phyloP scores from a whole-genome alignment of 495 filamentous ascomycete genomes.

The Pyronema omphalodes region DNA sequence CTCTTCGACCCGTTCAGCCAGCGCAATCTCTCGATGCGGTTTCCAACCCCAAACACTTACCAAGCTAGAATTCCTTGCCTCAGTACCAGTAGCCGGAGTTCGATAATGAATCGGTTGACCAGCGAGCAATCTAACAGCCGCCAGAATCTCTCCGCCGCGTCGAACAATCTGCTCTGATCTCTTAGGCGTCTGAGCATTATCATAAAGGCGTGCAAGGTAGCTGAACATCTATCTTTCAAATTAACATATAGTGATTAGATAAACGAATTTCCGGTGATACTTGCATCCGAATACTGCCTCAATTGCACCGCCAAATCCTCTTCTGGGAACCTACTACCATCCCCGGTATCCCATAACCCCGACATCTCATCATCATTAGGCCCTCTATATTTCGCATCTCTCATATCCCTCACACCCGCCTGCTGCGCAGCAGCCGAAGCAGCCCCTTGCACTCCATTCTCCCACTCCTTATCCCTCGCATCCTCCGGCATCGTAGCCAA shows the following conservation, averaged over 20 bases:
- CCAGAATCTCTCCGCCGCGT: conserved; percentile 9
- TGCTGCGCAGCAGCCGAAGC: too few species aligned
- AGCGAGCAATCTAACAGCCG: conserved; percentile 7
- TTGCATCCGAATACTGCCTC: neutral
- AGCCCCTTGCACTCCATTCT: neutral
- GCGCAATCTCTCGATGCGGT: conserved; percentile 14
- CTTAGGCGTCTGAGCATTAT: conserved; percentile 5
- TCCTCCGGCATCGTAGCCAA: neutral
- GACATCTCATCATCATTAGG: too few species aligned
- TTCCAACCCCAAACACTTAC: conserved; percentile 11
- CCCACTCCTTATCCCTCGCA: neutral
- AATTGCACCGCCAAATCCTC: neutral
- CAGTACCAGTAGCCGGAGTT: conserved; percentile 3
- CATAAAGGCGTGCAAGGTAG: conserved; percentile 15
- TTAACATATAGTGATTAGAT: neutral
- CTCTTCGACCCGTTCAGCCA: conserved; percentile 15
- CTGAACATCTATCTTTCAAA: conserved; percentile 8
- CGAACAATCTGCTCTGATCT: conserved; percentile 9
- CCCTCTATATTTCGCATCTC: too few species aligned
- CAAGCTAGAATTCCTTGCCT: conserved; percentile 13
- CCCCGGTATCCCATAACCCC: neutral
- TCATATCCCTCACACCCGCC: too few species aligned
- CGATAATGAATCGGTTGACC: neutral
- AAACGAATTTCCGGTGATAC: neutral
- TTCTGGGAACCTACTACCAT: neutral